Base-by-base conservation (phyloP, 495 filamentous ascomycete genomes). In the Viridothelium virens region DNA sequence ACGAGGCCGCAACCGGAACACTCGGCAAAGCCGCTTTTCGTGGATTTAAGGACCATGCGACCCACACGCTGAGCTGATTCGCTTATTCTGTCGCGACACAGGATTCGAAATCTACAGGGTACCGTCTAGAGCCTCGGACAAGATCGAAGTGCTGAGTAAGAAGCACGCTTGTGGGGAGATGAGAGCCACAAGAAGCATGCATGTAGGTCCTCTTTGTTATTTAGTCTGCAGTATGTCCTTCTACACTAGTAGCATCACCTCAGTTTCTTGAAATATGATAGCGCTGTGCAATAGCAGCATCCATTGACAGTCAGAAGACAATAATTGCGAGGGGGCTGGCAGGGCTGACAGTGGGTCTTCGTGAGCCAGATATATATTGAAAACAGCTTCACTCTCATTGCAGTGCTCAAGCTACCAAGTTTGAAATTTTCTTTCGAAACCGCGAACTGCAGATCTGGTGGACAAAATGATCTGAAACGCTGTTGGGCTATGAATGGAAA, bases 401-500 rank as follows among this genome's bases (percentile, higher is more conserved):
- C 36, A 36, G 53, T 59, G 33, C 53, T 18, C 53, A 7, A 7
- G 18, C 25, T 10, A 11, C 4, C 11, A 59, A 59, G 6, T 33
- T 59, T 59, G 53, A 36, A 36, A 36, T 9, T 59, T 59, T 10
- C 36, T 31, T 59, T 34, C 31, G 53, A 59, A 59, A 59, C 53
- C 53, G 25, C 53, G 53, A 31, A 33, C 5, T 14, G 31, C 36
- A 31, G 53, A 59, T 59, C 53, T 59, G 18, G 53, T 36, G 18
- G 53, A 14, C 7, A 44, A 14, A 59, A 2, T 33, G 53, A 59
- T 59, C 53, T 59, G 53, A 59, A 59, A 59, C 53, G 31, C 36
- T 31, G 25, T 59, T 59, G 53, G 18, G 11, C 53, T 59, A 59
- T 59, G 53, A 59, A 59, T 59, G 53, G 53, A 59, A 59, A 7